Base-by-base conservation (phyloP, 768 basidiomycete genomes). In the Amanita inopinata region DNA sequence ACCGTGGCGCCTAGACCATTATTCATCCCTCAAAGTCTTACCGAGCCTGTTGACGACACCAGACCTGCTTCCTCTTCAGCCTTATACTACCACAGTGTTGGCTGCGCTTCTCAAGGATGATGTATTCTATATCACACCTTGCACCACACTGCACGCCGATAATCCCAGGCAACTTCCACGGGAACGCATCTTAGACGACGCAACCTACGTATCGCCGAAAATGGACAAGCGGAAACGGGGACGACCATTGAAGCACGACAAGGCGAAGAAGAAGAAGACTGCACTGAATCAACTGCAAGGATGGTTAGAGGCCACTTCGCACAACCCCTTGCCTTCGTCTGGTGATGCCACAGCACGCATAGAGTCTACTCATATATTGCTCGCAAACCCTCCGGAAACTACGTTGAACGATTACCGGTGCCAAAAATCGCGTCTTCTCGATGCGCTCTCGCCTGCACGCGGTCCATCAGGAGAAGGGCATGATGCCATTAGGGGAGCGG, bases 151-250 rank as follows among this genome's bases (percentile, higher is more conserved):
- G 6, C 58, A 62, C 18, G 61, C 82, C 0, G 62, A 73, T 53
- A 77, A 73, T 52, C 85, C 84, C 3, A 69, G 77, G n/a, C 60
- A 60, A 18, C 62, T 89, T 4, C 86, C 86, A 12, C 72, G 83
- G 18, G 85, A 87, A 50, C 60, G 76, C n/a, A 74, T 47, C 70
- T 71, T 23, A 59, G 51, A 48, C 49, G 2, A 47, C 57, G 17
- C 42, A 54, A 8, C 61, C 61, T 4, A 38, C 47, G 2, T 46
- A 45, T 11, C 52, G 41, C 18, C 56, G 63, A 24, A 78, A 70
- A 57, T 73, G 75, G 55, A 78, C 11, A 44, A 44, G 25, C 33
- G 43, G 25, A 44, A 44, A 22, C 43, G 69, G 54, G 83, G 83
- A 5, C 71, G 83, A 0, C 80, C 80, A 1, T 68, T 78, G 3